Evolutionary conservation across 768 basidiomycete genomes (phyloP), one percentile per base, ranked within the genome.

Genomic region (Russula abietina): DNA sequence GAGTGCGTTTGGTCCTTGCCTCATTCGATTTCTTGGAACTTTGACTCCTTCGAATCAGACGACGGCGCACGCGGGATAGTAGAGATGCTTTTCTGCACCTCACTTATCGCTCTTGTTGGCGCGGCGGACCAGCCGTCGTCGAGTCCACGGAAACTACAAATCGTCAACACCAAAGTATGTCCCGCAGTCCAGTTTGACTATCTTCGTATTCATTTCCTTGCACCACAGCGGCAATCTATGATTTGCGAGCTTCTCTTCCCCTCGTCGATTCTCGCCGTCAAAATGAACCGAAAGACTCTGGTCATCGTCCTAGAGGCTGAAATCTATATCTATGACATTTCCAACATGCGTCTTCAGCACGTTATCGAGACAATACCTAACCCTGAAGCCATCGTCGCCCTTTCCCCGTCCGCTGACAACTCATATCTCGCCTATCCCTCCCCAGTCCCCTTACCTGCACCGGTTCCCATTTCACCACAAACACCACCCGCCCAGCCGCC

Each of bases 1-100:
- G 83, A 93, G 94, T 95, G 72, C 72, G 92, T 82, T 36, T n/a
- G 10, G 10, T 33, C 39, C 62, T 24, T n/a, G 16, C 38, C 28
- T 55, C 7, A 17, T 24, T 39, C 17, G 4, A 9, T 39, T 58
- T 28, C 33, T 48, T 22, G 9, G 19, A 49, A 58, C 19, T 12
- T 33, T 50, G 55, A 43, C 22, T 45, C 39, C 38, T 45, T 26
- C 49, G n/a, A 45, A 22, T 57, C 36, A 93, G 96, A 89, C 69
- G 94, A 98, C 62, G 95, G 96, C 9, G 92, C 96, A 2, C 83
- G 91, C 19, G 93, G 94, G 26, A 97, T 97, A 65, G 96, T 98
- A 17, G 97, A 99, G 75, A 99, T 99, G 97, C 80, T 99, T 62
- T 99, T 99, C 78, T 98, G 95, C 77, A 99, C 97, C 6, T 97